A percentile compares a stretch with the other conserved stretches of the same genome.
Conservation (phyloP, 225 moss, liverwort and hornwort species). For the Lunularia cruciata region DNA sequence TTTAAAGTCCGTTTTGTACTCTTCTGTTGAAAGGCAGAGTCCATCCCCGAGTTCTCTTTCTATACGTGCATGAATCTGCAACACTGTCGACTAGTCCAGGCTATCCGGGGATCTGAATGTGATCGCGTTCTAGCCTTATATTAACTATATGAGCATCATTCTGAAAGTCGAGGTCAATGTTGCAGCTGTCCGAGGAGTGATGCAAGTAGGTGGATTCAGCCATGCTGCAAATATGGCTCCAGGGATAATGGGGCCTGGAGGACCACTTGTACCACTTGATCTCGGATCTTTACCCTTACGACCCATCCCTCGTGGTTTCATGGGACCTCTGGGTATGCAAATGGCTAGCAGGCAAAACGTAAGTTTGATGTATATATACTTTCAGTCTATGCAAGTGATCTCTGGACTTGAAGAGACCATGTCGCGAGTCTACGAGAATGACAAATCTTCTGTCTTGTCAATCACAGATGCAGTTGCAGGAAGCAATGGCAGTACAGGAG, state of each 20-base stretch:
- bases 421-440: background rate
- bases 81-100: too few species aligned
- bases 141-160: background rate
- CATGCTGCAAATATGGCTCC: conserved; percentile 63
- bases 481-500: conserved; percentile 68
- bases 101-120: too few species aligned
- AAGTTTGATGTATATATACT: conserved; percentile 6
- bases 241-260: conserved; percentile 92
- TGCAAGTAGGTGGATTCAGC: conserved; percentile 41
- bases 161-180: background rate
- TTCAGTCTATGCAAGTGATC: too few species aligned
- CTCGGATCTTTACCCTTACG: conserved; percentile 52
- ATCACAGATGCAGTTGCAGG: conserved; percentile 70
- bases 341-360: conserved; percentile 60
- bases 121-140: too few species aligned
- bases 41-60: too few species aligned
- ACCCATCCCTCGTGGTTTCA: conserved; percentile 54
- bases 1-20: too few species aligned
- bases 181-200: conserved; percentile 54
- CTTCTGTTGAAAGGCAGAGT: too few species aligned
- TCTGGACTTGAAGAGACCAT: too few species aligned
- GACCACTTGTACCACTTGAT: conserved; percentile 62
- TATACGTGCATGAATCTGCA: too few species aligned
- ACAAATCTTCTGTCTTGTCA: background rate
- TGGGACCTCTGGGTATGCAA: conserved; percentile 63